A percentile compares a stretch with the other conserved stretches of the same genome.
Evolutionary conservation across 305 asterid genomes (phyloP).

Genomic region (Ilex paraguariensis): DNA sequence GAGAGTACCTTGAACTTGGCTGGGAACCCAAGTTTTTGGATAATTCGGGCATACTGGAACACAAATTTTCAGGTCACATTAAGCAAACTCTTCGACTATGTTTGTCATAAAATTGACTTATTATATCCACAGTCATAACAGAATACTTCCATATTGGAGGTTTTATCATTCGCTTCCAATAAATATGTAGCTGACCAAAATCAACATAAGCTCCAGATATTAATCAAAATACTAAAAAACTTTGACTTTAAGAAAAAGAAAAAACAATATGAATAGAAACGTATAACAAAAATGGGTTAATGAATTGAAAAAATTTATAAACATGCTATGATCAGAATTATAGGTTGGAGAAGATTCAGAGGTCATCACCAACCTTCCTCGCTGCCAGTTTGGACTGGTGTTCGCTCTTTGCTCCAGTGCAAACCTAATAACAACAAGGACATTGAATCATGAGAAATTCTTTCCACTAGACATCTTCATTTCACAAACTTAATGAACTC

Average conservation of each 20-base stretch:
- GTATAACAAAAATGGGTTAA: background rate
- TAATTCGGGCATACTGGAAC: conserved; percentile 65
- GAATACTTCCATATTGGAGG: background rate
- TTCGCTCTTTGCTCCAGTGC: conserved; percentile 81
- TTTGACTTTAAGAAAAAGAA: background rate
- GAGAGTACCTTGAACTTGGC: conserved; percentile 56
- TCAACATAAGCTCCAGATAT: background rate
- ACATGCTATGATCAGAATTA: background rate
- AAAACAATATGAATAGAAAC: background rate
- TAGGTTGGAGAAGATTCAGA: too few species aligned
- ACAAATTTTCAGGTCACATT: background rate
- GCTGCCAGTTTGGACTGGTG: conserved; percentile 73
- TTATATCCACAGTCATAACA: background rate
- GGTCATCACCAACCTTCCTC: conserved; percentile 42
- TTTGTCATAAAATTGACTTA: too few species aligned
- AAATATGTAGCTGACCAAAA: background rate
- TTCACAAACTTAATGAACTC: too few species aligned
- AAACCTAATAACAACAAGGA: conserved; percentile 41
- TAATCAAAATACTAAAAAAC: too few species aligned
- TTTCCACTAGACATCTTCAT: too few species aligned
- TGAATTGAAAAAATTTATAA: background rate
- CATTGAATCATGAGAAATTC: background rate
- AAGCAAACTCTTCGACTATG: background rate
- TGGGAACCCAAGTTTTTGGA: conserved; percentile 72
- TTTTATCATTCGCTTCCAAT: background rate